These are phyloP conservation scores for Ophiostoma piceae DNA, from an alignment of 2,329 filamentous ascomycete species.

Conservation along the genomic window DNA sequence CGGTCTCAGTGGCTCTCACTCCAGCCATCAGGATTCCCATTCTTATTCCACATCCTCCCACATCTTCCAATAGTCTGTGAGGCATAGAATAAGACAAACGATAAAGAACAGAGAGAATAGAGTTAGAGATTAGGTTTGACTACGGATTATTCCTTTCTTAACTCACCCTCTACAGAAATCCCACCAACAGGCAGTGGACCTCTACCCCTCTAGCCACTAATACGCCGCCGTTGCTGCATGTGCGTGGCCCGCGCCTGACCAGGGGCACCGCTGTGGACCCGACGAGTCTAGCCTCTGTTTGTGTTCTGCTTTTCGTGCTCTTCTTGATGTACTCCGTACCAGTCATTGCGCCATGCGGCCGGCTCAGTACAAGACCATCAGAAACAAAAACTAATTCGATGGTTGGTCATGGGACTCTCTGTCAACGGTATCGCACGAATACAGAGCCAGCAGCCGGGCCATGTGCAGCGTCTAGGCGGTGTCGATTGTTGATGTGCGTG, in stretches of 20 bases:
- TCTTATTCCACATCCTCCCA: not conserved
- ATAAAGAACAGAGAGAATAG: not conserved
- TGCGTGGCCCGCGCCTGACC: not conserved
- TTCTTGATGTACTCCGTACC: not conserved
- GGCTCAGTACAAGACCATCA: not conserved
- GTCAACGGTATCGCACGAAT: not conserved
- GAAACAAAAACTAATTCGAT: not conserved
- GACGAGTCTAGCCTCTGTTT: not conserved
- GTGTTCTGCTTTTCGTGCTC: not conserved
- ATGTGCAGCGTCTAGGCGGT: not conserved
- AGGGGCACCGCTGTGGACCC: not conserved
- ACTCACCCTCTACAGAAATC: not conserved
- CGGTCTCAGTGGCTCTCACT: not conserved
- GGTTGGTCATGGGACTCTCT: not conserved
- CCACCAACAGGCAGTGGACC: not conserved
- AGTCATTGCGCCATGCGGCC: not conserved
- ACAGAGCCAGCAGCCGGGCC: not conserved
- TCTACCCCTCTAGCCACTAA: constrained; percentile 14
- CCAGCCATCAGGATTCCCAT: not conserved
- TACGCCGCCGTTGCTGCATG: constrained; percentile 16
- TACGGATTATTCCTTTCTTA: not conserved
- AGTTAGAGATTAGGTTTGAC: not conserved
- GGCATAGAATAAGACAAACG: not conserved
- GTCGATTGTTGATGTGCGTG: not conserved
- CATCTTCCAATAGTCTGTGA: not conserved